These are phyloP conservation scores for Trichaptum fuscoviolaceum DNA, from an alignment of 768 basidiomycete species.

Conservation along the genomic window DNA sequence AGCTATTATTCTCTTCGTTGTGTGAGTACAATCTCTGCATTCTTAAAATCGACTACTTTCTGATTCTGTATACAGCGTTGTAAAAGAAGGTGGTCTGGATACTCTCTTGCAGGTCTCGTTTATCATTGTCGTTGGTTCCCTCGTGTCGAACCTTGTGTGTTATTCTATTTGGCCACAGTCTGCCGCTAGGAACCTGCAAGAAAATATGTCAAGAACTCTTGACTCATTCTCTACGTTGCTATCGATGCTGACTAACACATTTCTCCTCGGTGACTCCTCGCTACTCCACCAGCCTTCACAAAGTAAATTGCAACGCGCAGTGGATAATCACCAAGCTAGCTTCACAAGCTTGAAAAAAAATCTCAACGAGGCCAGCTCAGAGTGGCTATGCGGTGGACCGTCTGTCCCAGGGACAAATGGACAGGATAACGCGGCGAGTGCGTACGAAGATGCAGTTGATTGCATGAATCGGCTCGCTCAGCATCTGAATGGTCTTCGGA, in stretches of 20 bases:
- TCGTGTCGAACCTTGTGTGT: slow-evolving; percentile 81
- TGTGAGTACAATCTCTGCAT: slow-evolving; percentile 38
- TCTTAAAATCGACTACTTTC: not conserved
- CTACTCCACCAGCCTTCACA: slow-evolving; percentile 45
- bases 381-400: slow-evolving; percentile 49
- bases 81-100: slow-evolving; percentile 82
- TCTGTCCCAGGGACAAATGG: slow-evolving; percentile 7
- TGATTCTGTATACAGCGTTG: slow-evolving; percentile 42
- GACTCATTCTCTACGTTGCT: slow-evolving; percentile 87
- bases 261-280: slow-evolving; percentile 67
- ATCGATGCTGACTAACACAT: slow-evolving; percentile 73
- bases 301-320: slow-evolving; percentile 69
- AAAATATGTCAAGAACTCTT: slow-evolving; percentile 78
- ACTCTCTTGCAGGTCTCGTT: slow-evolving; percentile 70
- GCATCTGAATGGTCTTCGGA: slow-evolving; percentile 84
- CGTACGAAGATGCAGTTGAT: slow-evolving; percentile 84
- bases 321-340: slow-evolving; percentile 79
- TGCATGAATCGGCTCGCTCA: slow-evolving; percentile 88
- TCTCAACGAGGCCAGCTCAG: slow-evolving; percentile 81
- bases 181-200: slow-evolving; percentile 78
- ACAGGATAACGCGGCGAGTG: slow-evolving; percentile 35
- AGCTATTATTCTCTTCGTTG: slow-evolving; percentile 76
- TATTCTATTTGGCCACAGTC: slow-evolving; percentile 79
- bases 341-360: slow-evolving; percentile 88
- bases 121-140: slow-evolving; percentile 71